Conservation (phyloP, 108 stramenopile genomes). For the Discostella stelligeroides region DNA sequence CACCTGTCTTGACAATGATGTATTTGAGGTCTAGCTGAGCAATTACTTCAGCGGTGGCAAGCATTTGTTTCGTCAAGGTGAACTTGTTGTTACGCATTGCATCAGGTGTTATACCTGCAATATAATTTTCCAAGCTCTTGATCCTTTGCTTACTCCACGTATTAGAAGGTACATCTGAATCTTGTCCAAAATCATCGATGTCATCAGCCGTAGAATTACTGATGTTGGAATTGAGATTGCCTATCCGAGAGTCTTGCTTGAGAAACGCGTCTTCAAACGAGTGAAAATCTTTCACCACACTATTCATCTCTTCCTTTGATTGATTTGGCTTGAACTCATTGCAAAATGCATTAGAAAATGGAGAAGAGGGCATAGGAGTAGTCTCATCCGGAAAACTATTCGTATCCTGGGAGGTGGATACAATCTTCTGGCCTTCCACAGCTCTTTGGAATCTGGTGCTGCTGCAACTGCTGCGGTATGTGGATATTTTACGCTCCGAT, state of each 20-base stretch:
- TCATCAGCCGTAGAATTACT: background rate
- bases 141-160: constrained; percentile 40
- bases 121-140: constrained; percentile 18
- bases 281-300: constrained; percentile 2
- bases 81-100: constrained; percentile 14
- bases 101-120: constrained; percentile 19
- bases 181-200: constrained; percentile 9
- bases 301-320: background rate
- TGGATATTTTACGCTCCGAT: background rate
- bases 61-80: constrained; percentile 50
- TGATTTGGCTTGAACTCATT: background rate
- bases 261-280: constrained; percentile 53
- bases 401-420: background rate
- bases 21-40: constrained; percentile 50
- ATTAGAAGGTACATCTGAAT: constrained; percentile 1
- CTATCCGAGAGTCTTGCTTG: background rate
- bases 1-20: constrained; percentile 50
- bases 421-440: constrained; percentile 20
- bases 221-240: background rate
- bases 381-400: background rate
- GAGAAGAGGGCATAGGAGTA: constrained; percentile 17
- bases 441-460: constrained; percentile 2
- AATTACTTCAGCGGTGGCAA: constrained; percentile 43
- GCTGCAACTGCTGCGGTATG: background rate
- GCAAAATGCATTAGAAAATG: constrained; percentile 40